Percentiles rank a stretch among this genome's conserved stretches.
phyloP scores from a whole-genome alignment of 2,329 filamentous ascomycete genomes.

The Verticillium klebahnii region DNA sequence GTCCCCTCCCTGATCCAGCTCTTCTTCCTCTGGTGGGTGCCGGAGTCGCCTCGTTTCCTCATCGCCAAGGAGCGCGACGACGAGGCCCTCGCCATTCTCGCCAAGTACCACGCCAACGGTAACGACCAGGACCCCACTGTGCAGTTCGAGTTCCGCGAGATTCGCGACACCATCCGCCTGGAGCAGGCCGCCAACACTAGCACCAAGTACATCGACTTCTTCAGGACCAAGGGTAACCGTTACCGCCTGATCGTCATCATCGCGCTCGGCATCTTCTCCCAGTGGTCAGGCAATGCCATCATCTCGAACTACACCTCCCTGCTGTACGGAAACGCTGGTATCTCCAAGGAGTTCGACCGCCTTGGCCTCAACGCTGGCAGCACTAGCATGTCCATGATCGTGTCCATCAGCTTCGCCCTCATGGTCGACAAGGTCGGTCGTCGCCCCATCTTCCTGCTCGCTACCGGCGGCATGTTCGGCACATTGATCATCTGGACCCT shows the following conservation, averaged over 20 bases:
- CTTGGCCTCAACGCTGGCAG: slow-evolving; percentile 41
- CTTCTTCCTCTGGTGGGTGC: slow-evolving; percentile 44
- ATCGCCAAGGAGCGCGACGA: slow-evolving; percentile 31
- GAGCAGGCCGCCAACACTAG: slow-evolving; percentile 42
- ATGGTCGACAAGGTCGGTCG: slow-evolving; percentile 51
- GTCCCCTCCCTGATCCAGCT: slow-evolving; percentile 43
- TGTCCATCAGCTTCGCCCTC: slow-evolving; percentile 46
- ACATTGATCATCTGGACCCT: slow-evolving; percentile 49
- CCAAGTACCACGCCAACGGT: slow-evolving; percentile 26
- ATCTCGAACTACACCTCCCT: slow-evolving; percentile 54
- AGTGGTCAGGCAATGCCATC: slow-evolving; percentile 57
- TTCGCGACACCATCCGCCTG: slow-evolving; percentile 51
- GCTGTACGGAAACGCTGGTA: slow-evolving; percentile 49
- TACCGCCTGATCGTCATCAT: slow-evolving; percentile 47
- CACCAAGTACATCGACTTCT: slow-evolving; percentile 49
- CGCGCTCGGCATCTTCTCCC: slow-evolving; percentile 54
- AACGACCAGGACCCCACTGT: slow-evolving; percentile 41
- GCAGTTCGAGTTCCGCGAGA: slow-evolving; percentile 55
- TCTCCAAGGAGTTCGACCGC: slow-evolving; percentile 38
- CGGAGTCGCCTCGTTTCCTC: slow-evolving; percentile 38
- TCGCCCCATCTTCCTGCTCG: slow-evolving; percentile 48
- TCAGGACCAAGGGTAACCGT: slow-evolving; percentile 52
- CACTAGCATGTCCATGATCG: slow-evolving; percentile 46
- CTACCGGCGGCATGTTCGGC: slow-evolving; percentile 37
- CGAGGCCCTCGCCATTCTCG: slow-evolving; percentile 28